Evolutionary conservation across 176 grass and related monocot species (phyloP), one percentile per base, ranked within the genome.

Genomic region (Paspalum vaginatum): DNA sequence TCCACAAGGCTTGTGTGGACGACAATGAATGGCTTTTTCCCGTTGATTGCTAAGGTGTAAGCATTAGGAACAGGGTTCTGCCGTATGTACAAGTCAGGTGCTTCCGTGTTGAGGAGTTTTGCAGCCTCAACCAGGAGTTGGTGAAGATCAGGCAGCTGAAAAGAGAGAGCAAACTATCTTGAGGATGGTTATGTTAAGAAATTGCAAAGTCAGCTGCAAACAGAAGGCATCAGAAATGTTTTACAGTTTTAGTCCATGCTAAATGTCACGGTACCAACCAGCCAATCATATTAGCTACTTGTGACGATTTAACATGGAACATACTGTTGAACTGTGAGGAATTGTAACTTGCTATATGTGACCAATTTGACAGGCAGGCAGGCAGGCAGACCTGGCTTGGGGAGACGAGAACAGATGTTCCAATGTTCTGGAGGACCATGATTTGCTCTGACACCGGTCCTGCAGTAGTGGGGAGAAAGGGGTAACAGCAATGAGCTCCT

Each of bases 351-450:
- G 5, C 12, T 9, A 24, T 39, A 9, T 15, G 37, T 14, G 17
- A 71, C 32, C 5, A 42, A 32, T 74, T 79, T 53, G 59, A 60
- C 12, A 58, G 48, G 27, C 43, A 20, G n/a, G 60, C 12, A 58
- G 48, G 27, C 43, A 20, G n/a, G 24, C 57, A 22, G 11, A 92
- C 95, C 95, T 98, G 95, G 78, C 91, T 98, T 87, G 88, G 88
- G 74, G 92, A 98, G 77, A 97, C 95, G 61, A 92, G 95, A 46
- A 98, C 80, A 69, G 95, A 94, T 42, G 92, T 85, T 53, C 89
- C 95, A 22, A 98, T 98, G 84, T 98, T 98, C 70, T 98, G 92
- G 48, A 98, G 95, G 48, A 98, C 87, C 95, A 98, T 92, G 87
- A 98, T 82, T 79, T 94, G 95, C 65, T 98, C 95, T 0, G 95